Conservation (phyloP, 2,329 filamentous ascomycete genomes). For the Botrytis deweyae region DNA sequence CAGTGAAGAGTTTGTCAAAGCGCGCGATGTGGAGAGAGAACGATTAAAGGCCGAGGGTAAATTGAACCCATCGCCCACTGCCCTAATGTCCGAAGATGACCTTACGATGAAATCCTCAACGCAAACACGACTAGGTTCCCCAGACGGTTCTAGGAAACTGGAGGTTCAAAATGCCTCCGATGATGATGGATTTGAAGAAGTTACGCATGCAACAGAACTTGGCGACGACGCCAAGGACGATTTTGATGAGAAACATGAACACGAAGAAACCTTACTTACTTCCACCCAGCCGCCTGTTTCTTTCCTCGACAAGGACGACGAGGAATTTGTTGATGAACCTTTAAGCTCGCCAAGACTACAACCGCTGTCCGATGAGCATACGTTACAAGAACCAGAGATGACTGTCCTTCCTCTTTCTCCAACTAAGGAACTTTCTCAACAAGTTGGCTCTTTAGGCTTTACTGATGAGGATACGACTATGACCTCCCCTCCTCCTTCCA, state of each 20-base stretch:
- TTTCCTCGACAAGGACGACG: constrained; percentile 60
- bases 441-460: constrained; percentile 35
- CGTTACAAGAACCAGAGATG: constrained; percentile 55
- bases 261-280: constrained; percentile 52
- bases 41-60: constrained; percentile 74
- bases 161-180: constrained; percentile 80
- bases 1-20: constrained; percentile 80
- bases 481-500: constrained; percentile 30
- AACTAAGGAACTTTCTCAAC: constrained; percentile 43
- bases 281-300: constrained; percentile 41
- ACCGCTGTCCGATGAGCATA: constrained; percentile 55
- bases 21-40: constrained; percentile 79
- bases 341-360: constrained; percentile 66
- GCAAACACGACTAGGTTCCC: constrained; percentile 47
- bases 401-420: constrained; percentile 60
- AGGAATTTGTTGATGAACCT: constrained; percentile 77
- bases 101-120: constrained; percentile 58
- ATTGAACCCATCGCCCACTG: constrained; percentile 49
- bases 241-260: constrained; percentile 55
- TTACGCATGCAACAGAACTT: constrained; percentile 67
- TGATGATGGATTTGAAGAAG: constrained; percentile 92
- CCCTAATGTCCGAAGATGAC: constrained; percentile 56
- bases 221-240: constrained; percentile 71
- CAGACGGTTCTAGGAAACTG: constrained; percentile 67
- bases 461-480: constrained; percentile 35